Evolutionary conservation across 1,284 basidiomycete genomes (phyloP).

Genomic region (Apiotrichum mycotoxinovorans): DNA sequence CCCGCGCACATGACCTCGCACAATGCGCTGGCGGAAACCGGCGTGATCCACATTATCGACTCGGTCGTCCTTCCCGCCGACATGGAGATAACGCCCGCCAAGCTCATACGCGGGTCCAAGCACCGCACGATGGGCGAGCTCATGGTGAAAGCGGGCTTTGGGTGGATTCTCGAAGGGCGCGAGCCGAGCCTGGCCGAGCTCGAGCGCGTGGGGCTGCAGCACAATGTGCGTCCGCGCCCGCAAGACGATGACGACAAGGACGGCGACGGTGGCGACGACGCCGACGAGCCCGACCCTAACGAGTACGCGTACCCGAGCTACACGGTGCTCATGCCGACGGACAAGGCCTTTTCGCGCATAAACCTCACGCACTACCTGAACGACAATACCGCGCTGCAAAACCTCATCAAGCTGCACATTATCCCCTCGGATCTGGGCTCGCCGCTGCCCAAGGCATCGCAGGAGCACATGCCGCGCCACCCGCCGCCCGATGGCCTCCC

Average conservation of each 20-base stretch:
- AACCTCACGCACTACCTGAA: constrained; percentile 77
- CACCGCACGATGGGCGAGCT: constrained; percentile 82
- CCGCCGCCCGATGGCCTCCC: constrained; percentile 56
- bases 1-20: constrained; percentile 39
- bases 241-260: constrained; percentile 50
- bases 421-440: constrained; percentile 56
- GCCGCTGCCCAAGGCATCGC: constrained; percentile 4
- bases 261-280: constrained; percentile 48
- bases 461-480: constrained; percentile 3
- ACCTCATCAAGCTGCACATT: constrained; percentile 83
- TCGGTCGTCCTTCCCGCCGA: constrained; percentile 80
- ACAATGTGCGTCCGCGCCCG: constrained; percentile 15
- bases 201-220: constrained; percentile 43
- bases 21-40: constrained; percentile 74
- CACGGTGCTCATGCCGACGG: constrained; percentile 85
- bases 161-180: constrained; percentile 84
- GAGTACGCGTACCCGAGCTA: constrained; percentile 52
- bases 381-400: constrained; percentile 59
- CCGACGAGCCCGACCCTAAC: constrained; percentile 16
- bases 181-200: constrained; percentile 60
- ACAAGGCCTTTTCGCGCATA: constrained; percentile 83
- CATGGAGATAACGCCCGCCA: constrained; percentile 78
- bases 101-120: constrained; percentile 82
- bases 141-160: constrained; percentile 74
- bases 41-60: constrained; percentile 87